phyloP scores from a whole-genome alignment of 148 eudicot species.

The Selenicereus undatus region DNA sequence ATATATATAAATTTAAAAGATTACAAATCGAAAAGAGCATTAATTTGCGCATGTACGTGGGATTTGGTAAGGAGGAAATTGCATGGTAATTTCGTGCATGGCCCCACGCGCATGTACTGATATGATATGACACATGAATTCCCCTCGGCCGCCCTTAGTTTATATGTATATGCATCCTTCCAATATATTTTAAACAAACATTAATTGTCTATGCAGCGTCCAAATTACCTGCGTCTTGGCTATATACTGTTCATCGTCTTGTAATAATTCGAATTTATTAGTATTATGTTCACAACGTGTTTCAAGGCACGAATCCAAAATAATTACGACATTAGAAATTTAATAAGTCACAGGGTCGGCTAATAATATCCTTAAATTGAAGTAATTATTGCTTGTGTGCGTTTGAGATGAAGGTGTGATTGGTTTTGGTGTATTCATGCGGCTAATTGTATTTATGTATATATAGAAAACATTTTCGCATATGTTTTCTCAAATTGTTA shows the following conservation, averaged over 20 bases:
- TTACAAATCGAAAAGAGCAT: no score
- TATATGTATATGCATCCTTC: neutral
- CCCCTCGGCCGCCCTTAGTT: neutral
- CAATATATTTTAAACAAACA: neutral
- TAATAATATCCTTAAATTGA: neutral
- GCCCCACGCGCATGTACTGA: slow-evolving; percentile 1
- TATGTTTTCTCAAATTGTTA: no score
- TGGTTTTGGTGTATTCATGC: neutral
- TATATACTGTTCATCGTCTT: neutral
- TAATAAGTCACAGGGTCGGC: neutral
- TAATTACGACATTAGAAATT: neutral
- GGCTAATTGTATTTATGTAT: no score
- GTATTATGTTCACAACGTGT: neutral
- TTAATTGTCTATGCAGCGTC: neutral
- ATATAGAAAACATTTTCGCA: no score
- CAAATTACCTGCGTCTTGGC: neutral
- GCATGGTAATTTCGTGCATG: slow-evolving; percentile 57
- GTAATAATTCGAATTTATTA: no score
- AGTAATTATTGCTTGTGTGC: neutral
- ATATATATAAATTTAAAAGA: no score
- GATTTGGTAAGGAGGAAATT: slow-evolving; percentile 39
- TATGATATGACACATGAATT: slow-evolving; percentile 13
- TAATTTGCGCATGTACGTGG: slow-evolving; percentile 7
- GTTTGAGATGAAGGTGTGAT: no score
- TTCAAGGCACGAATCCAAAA: neutral